Evolutionary conservation across 208 protist species (phyloP).

Genomic region (Trypanosoma rangeli): DNA sequence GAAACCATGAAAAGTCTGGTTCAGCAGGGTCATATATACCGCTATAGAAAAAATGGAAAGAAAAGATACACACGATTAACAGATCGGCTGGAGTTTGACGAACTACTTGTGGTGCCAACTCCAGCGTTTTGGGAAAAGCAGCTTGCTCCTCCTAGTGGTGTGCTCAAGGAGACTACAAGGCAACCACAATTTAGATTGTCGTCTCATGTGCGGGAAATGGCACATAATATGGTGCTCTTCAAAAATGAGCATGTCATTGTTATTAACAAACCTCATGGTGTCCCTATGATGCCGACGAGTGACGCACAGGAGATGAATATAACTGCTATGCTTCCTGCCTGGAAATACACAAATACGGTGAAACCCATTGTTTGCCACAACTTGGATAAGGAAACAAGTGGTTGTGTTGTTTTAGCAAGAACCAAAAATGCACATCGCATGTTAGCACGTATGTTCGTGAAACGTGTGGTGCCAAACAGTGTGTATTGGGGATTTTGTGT

Average conservation of each 20-base stretch:
- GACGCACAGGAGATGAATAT: slow-evolving; percentile 88
- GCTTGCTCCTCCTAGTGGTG: slow-evolving; percentile 52
- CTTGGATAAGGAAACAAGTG: slow-evolving; percentile 89
- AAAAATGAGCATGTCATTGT: slow-evolving; percentile 94
- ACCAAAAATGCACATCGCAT: slow-evolving; percentile 79
- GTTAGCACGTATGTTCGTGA: slow-evolving; percentile 89
- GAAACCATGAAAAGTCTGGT: slow-evolving; percentile 78
- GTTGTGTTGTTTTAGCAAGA: slow-evolving; percentile 88
- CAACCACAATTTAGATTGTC: slow-evolving; percentile 61
- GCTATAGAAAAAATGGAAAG: slow-evolving; percentile 88
- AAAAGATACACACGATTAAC: slow-evolving; percentile 82
- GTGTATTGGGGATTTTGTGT: slow-evolving; percentile 92
- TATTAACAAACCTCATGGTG: slow-evolving; percentile 91
- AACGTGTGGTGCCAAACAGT: slow-evolving; percentile 89
- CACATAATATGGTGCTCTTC: slow-evolving; percentile 92
- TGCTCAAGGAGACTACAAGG: slow-evolving; percentile 22
- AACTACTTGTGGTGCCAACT: slow-evolving; percentile 86
- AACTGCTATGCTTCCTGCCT: slow-evolving; percentile 83
- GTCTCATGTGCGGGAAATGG: slow-evolving; percentile 60
- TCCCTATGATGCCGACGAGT: slow-evolving; percentile 89
- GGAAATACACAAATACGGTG: slow-evolving; percentile 79
- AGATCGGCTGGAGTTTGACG: slow-evolving; percentile 88
- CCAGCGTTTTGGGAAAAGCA: slow-evolving; percentile 55
- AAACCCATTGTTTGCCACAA: slow-evolving; percentile 89
- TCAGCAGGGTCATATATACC: slow-evolving; percentile 87